These are phyloP conservation scores for Pugionium dolabratum DNA, from an alignment of 345 rosid genomes.

Conservation along the genomic window DNA sequence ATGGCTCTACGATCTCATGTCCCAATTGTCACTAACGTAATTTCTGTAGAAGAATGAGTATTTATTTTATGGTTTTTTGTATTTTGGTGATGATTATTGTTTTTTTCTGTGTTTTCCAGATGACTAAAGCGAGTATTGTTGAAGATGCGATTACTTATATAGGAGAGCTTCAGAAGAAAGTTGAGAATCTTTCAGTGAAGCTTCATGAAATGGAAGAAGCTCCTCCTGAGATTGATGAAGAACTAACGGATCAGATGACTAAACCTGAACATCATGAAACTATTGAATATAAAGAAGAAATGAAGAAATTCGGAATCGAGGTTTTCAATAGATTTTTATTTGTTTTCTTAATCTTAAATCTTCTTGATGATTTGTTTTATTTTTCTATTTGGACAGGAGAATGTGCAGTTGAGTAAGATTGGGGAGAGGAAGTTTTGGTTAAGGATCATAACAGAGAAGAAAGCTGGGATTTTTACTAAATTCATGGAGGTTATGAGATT, in stretches of 20 bases:
- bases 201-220: constrained; percentile 59
- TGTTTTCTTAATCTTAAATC: neutral
- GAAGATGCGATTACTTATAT: constrained; percentile 88
- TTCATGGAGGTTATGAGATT: constrained; percentile 56
- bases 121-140: constrained; percentile 79
- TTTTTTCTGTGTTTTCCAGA: constrained; percentile 41
- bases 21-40: constrained; percentile 83
- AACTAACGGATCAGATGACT: constrained; percentile 35
- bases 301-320: constrained; percentile 52
- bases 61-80: neutral
- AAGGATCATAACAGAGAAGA: constrained; percentile 63
- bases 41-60: neutral
- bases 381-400: constrained; percentile 45
- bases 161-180: constrained; percentile 52
- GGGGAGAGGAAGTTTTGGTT: constrained; percentile 65
- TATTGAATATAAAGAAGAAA: constrained; percentile 46
- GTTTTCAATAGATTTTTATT: constrained; percentile 35
- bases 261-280: constrained; percentile 26
- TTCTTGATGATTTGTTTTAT: neutral
- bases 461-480: constrained; percentile 54
- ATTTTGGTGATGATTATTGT: neutral
- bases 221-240: constrained; percentile 29
- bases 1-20: constrained; percentile 72
- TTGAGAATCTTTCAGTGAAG: constrained; percentile 49
- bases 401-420: constrained; percentile 54